Percentiles rank a stretch among this genome's conserved stretches.
Conservation (phyloP, 768 basidiomycete genomes). For the Clitopilus hobsonii region DNA sequence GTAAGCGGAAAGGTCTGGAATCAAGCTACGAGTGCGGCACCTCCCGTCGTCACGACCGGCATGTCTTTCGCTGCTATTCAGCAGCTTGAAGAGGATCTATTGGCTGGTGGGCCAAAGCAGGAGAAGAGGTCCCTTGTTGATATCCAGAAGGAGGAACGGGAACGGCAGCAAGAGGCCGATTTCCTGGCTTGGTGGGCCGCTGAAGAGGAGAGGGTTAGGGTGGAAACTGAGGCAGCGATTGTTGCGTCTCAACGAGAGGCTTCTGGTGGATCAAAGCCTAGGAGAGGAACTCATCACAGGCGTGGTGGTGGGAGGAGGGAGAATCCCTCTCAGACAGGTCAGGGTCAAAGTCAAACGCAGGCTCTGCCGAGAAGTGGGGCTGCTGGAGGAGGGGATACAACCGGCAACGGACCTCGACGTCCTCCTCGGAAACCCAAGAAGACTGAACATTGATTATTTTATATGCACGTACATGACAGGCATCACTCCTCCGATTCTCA, state of each 20-base stretch:
- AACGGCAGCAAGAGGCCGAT: conserved; percentile 62
- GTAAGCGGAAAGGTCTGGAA: conserved; percentile 59
- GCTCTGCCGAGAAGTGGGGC: no score
- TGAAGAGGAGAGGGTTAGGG: conserved; percentile 69
- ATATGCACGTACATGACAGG: no score
- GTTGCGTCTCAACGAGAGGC: not conserved
- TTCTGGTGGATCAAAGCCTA: not conserved
- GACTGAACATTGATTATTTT: not conserved
- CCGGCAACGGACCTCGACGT: not conserved
- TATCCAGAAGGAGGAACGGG: conserved; percentile 83
- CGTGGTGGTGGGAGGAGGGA: not conserved
- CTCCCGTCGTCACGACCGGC: conserved; percentile 26
- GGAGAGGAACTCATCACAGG: not conserved
- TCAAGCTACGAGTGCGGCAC: conserved; percentile 1
- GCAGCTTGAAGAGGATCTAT: conserved; percentile 62
- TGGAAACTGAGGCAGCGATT: conserved; percentile 27
- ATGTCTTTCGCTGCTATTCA: conserved; percentile 86
- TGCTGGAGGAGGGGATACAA: not conserved
- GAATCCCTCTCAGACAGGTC: not conserved
- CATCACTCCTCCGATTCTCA: no score
- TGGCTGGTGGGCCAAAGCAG: conserved; percentile 26
- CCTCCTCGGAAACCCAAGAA: not conserved
- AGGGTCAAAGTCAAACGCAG: not conserved
- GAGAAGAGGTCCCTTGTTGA: conserved; percentile 66
- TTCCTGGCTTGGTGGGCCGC: conserved; percentile 89